Evolutionary conservation across 106 monocot species (phyloP), one percentile per base, ranked within the genome.

Genomic region (Xerophyta viscosa): DNA sequence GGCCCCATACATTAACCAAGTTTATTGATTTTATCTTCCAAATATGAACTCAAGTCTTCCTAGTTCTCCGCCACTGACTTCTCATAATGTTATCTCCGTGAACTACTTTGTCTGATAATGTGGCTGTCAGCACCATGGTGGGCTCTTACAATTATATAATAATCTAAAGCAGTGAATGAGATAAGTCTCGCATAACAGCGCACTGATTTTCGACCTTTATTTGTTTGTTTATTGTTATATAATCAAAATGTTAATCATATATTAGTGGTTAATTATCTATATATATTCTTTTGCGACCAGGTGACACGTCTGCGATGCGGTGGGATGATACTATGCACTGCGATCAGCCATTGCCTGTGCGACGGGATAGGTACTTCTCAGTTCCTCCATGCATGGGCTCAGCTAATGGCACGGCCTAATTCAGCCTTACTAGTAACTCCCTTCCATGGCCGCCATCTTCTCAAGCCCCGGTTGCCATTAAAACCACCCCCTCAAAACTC

Each of bases 361-460:
- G 94, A 94, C 43, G 94, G 81, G 12, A 63, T 85, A 22, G 94
- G 88, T 0, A 60, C 77, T 0, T 24, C 88, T 0, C 77, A 84
- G 48, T 94, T 94, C 75, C 81, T 94, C 37, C 68, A 68, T 2
- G 72, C 94, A 3, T 94, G 94, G 94, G 72, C 84, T 0, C 68
- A 71, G 2, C 24, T 58, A 29, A 67, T 71, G 15, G 9, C 60
- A 15, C 65, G 71, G 10, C 74, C 71, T 2, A 21, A 15, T 24
- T 39, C 65, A 20, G 24, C 24, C 31, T 58, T 61, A 1, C 20
- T 63, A 0, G 8, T 70, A 60, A 0, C 36, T 4, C 74, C 87
- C 8, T 84, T 77, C 66, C 93, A 93, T 46, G 29, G 50, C 22
- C 87, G 93, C 27, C 37, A 66, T 20, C 44, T 72, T 41, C 65